Percentiles rank a stretch among this genome's conserved stretches.
Evolutionary conservation across 108 stramenopile species (phyloP).

Genomic region (Licmophora abbreviata): DNA sequence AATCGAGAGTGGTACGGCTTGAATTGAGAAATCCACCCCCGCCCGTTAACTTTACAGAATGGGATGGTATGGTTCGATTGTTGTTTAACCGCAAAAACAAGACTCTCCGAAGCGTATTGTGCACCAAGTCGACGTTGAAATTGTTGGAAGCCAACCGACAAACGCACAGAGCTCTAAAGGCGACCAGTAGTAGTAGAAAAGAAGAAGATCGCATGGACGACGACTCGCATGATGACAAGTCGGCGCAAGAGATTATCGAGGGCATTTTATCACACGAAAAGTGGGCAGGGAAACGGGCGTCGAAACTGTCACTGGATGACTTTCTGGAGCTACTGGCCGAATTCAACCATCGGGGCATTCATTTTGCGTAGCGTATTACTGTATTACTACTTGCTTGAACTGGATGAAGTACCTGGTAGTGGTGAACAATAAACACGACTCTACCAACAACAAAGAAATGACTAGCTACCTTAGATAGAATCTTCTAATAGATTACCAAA

Average conservation of each 20-base stretch:
- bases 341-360: slow-evolving; percentile 86
- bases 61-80: slow-evolving; percentile 96
- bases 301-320: slow-evolving; percentile 94
- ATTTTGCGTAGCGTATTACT: slow-evolving; percentile 71
- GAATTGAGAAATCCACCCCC: slow-evolving; percentile 95
- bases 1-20: slow-evolving; percentile 84
- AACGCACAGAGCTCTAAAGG: slow-evolving; percentile 61
- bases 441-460: background rate
- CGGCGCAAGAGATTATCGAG: slow-evolving; percentile 68
- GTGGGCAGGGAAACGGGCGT: slow-evolving; percentile 84
- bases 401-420: no score
- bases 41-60: slow-evolving; percentile 96
- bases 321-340: slow-evolving; percentile 86
- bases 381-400: no score
- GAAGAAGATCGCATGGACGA: background rate
- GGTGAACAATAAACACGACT: background rate
- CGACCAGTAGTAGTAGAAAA: slow-evolving; percentile 9
- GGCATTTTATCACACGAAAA: slow-evolving; percentile 59
- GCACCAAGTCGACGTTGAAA: slow-evolving; percentile 74
- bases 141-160: slow-evolving; percentile 87
- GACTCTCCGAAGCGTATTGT: slow-evolving; percentile 72
- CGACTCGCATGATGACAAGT: slow-evolving; percentile 9
- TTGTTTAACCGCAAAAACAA: slow-evolving; percentile 92
- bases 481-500: no score
- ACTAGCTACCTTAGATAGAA: background rate